Percentiles rank a stretch among this genome's conserved stretches.
phyloP scores from a whole-genome alignment of 106 monocot genomes.

The Dendrobium huoshanense region DNA sequence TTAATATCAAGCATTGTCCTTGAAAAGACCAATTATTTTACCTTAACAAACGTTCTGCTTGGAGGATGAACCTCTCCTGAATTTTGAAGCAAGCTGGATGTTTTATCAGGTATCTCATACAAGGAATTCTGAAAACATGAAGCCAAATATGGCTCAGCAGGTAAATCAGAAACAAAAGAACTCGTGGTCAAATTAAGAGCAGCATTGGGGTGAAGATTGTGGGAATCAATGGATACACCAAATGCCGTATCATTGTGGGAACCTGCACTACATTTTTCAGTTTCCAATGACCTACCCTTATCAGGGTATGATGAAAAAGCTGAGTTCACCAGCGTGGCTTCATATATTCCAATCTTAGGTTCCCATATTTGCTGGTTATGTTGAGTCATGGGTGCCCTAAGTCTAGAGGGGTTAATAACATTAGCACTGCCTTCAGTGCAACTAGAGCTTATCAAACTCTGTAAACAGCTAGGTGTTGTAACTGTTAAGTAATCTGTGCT shows the following conservation, averaged over 20 bases:
- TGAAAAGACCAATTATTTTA: conserved; percentile 8
- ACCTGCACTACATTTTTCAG: conserved; percentile 28
- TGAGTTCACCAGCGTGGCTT: conserved; percentile 18
- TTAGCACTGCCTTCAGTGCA: conserved; percentile 17
- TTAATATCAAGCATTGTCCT: neutral
- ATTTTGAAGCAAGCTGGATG: conserved; percentile 45
- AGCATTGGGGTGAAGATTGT: conserved; percentile 29
- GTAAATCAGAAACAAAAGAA: conserved; percentile 17
- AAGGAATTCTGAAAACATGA: conserved; percentile 42
- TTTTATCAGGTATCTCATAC: conserved; percentile 42
- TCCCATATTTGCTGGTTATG: conserved; percentile 29
- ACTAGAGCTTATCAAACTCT: conserved; percentile 19
- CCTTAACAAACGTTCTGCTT: conserved; percentile 65
- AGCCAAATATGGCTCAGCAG: conserved; percentile 29
- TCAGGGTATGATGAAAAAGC: conserved; percentile 33
- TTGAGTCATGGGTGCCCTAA: conserved; percentile 18
- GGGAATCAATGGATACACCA: conserved; percentile 41
- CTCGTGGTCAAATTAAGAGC: conserved; percentile 19
- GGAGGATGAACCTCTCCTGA: conserved; percentile 34
- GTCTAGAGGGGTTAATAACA: conserved; percentile 20
- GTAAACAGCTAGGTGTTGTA: conserved; percentile 8
- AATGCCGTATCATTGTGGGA: conserved; percentile 38
- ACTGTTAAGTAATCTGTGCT: conserved; percentile 20
- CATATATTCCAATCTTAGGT: conserved; percentile 17
- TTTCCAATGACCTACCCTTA: conserved; percentile 30